phyloP scores from a whole-genome alignment of 441 rosid genomes.

The Bruguiera hainesii region DNA sequence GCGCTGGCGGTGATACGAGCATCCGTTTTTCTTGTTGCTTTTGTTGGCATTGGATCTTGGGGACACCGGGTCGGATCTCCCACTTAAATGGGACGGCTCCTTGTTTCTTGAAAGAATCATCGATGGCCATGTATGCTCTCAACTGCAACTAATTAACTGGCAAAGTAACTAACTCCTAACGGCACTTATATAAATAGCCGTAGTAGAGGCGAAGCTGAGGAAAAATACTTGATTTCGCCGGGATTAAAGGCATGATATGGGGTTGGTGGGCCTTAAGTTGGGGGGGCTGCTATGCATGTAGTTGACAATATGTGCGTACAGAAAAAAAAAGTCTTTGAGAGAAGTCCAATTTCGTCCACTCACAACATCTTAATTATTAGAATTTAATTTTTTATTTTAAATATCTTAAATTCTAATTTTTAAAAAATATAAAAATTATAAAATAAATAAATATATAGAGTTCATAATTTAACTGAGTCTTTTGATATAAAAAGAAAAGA shows the following conservation, averaged over 20 bases:
- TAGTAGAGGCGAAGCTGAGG: background rate
- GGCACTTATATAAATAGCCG: constrained; percentile 20
- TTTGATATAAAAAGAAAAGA: no score
- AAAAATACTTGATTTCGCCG: constrained; percentile 38
- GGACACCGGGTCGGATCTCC: constrained; percentile 98
- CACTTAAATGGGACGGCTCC: constrained; percentile 87
- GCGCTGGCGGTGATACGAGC: constrained; percentile 5
- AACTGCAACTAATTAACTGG: constrained; percentile 13
- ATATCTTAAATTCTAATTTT: no score
- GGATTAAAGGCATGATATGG: constrained; percentile 66
- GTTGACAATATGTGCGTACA: constrained; percentile 29
- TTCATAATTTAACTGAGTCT: no score
- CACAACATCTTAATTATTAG: no score
- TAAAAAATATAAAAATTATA: no score
- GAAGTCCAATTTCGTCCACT: background rate
- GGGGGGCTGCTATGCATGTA: constrained; percentile 9
- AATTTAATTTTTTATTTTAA: no score
- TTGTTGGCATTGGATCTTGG: constrained; percentile 53
- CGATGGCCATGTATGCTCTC: constrained; percentile 35
- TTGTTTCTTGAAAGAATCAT: constrained; percentile 71
- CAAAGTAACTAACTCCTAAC: background rate
- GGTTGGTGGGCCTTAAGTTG: constrained; percentile 45
- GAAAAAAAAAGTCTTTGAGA: no score
- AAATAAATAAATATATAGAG: no score
- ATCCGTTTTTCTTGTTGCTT: constrained; percentile 12